Evolutionary conservation across 148 eudicot genomes (phyloP), one percentile per base, ranked within the genome.

Genomic region (Linanthus parryae): DNA sequence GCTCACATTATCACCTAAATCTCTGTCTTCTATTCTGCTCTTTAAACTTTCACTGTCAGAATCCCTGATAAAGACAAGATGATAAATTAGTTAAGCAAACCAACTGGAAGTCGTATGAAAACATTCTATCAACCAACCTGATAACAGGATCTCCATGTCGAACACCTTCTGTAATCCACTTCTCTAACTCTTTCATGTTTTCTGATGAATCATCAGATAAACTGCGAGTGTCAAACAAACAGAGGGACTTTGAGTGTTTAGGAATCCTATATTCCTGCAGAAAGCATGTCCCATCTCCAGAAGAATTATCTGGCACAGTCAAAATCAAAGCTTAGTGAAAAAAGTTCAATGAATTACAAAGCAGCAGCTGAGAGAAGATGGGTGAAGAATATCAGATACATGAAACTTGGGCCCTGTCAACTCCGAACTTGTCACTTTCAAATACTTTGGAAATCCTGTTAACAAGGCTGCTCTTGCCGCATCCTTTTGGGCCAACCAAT

Each of bases 331-430:
- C 8, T 14, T 46, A 24, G 27, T 12, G 5, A 12, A 46, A 3
- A 24, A 24, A 24, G 25, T 24, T 31, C 11, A 5, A 31, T 31
- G 5, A 31, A 31, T 31, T 5, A 5, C 35, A 31, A 5, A 31
- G 11, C 5, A 31, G 35, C 5, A 31, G 5, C 35, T 5, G 35
- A 31, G 35, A n/a, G 3, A 34, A 2, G 29, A 20, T 7, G 19
- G 5, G 27, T 8, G 59, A 25, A 38, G 2, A 27, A 19, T 58
- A 52, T 14, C 44, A 44, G 2, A 52, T 79, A 84, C 95, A 75
- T 65, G 95, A 73, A 23, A 90, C 97, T 83, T 85, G 95, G 31
- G 97, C 97, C 73, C 97, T 73, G 63, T 71, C 85, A 41, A 88
- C 56, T 44, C 79, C 68, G 59, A 80, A 80, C 53, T 71, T 68